Evolutionary conservation across 2,329 filamentous ascomycete genomes (phyloP).

Genomic region (Cadophora gregata): DNA sequence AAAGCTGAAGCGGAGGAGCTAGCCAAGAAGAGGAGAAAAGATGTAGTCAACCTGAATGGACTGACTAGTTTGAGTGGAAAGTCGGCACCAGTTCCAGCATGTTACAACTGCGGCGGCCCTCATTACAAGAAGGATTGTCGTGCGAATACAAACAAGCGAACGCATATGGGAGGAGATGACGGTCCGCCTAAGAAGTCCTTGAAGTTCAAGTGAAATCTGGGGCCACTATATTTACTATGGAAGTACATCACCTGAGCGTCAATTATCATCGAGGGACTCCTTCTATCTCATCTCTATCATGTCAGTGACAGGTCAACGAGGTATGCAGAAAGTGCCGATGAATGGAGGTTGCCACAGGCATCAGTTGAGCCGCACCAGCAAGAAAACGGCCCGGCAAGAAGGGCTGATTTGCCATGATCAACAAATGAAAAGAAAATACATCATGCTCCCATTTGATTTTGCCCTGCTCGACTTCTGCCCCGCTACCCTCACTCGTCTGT

Average conservation of each 20-base stretch:
- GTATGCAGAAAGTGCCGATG: neutral
- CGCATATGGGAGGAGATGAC: constrained; percentile 35
- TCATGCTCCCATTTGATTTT: neutral
- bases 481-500: neutral
- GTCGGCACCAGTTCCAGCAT: constrained; percentile 45
- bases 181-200: constrained; percentile 31
- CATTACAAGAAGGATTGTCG: constrained; percentile 63
- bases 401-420: neutral
- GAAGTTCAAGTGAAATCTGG: constrained; percentile 21
- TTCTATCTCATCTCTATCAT: neutral
- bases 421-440: neutral
- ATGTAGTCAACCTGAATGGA: constrained; percentile 69
- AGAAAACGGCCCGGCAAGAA: neutral
- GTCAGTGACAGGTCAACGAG: neutral
- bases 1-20: constrained; percentile 56
- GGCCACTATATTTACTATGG: neutral
- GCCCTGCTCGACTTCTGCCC: neutral
- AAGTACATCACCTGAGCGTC: constrained; percentile 7
- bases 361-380: neutral
- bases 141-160: constrained; percentile 47
- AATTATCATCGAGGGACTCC: neutral
- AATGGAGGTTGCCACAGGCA: neutral
- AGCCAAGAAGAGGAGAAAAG: constrained; percentile 65
- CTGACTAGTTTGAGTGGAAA: constrained; percentile 65
- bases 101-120: constrained; percentile 65